Evolutionary conservation across 1,284 basidiomycete genomes (phyloP), one percentile per base, ranked within the genome.

Genomic region (Peniophora sp.): DNA sequence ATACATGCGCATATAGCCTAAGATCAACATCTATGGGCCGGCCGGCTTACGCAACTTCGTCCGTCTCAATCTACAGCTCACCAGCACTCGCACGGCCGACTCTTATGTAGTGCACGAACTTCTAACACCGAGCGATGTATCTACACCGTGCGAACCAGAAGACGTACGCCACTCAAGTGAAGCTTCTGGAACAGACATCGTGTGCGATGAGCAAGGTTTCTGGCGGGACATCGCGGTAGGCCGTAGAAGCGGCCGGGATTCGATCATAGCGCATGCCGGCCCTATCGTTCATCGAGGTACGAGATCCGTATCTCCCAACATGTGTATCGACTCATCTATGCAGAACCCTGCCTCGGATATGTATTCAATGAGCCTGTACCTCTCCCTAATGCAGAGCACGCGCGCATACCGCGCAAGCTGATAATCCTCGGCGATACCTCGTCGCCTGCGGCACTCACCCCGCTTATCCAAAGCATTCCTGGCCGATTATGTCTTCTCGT

Each of bases 321-420:
- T 24, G 27, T 20, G 34, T 24, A 24, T 23, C 10, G 45, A n/a
- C 18, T 34, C 27, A 49, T 43, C 20, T 24, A 39, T 48, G 0
- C 58, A 93, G 92, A 90, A 55, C 83, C 87, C 2, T 91, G 88
- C 57, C 67, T 95, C 43, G 93, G 92, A 14, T 96, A 88, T 62
- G 70, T 92, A 34, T 76, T 96, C 53, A 73, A 77, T 50, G 92
- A 94, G 62, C 65, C 74, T 6, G 65, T 69, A 50, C 69, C 56
- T 50, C 72, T 64, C 54, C 69, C 36, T 60, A 71, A 39, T 55
- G 61, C 23, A 36, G 54, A 14, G 53, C 63, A 36, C 62, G 65
- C 27, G 53, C 73, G 34, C 57, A 56, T 11, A 62, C 67, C 81
- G 0, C 74, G 76, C 1, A 74, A 72, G 49, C 48, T 79, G n/a